Percentiles rank a stretch among this genome's conserved stretches.
Conservation (phyloP, 106 monocot species). For the Dendrobium catenatum region DNA sequence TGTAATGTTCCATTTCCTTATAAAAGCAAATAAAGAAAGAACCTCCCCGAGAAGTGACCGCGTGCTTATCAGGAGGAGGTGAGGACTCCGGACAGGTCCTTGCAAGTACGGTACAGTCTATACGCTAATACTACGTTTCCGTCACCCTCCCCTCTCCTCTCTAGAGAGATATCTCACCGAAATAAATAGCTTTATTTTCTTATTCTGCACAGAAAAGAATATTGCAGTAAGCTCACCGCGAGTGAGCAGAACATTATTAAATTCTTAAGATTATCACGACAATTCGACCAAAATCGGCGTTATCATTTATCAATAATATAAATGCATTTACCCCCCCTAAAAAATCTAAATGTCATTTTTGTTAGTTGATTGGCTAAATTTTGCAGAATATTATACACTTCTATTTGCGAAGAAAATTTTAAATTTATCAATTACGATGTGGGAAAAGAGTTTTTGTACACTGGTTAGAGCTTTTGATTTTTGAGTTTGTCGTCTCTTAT, state of each 20-base stretch:
- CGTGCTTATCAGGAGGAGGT: conserved; percentile 4
- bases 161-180: not conserved
- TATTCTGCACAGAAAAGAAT: not conserved
- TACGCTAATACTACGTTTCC: not conserved
- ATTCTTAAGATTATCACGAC: not conserved
- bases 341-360: too few relatives aligned
- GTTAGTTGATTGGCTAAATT: too few relatives aligned
- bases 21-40: not conserved
- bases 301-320: not conserved
- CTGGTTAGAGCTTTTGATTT: too few relatives aligned
- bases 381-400: too few relatives aligned
- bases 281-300: not conserved
- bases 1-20: not conserved
- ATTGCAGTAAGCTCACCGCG: not conserved
- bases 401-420: too few relatives aligned
- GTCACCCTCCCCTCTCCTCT: not conserved
- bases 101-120: conserved; percentile 3
- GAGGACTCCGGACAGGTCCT: conserved; percentile 10
- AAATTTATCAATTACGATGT: too few relatives aligned
- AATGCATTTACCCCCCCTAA: too few relatives aligned
- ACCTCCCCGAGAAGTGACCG: conserved; percentile 3
- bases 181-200: not conserved
- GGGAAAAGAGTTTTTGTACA: too few relatives aligned
- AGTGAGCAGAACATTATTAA: not conserved
- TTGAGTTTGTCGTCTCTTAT: too few relatives aligned